Conservation (phyloP, 148 eudicot species). For the Rhododendron mucronatum region DNA sequence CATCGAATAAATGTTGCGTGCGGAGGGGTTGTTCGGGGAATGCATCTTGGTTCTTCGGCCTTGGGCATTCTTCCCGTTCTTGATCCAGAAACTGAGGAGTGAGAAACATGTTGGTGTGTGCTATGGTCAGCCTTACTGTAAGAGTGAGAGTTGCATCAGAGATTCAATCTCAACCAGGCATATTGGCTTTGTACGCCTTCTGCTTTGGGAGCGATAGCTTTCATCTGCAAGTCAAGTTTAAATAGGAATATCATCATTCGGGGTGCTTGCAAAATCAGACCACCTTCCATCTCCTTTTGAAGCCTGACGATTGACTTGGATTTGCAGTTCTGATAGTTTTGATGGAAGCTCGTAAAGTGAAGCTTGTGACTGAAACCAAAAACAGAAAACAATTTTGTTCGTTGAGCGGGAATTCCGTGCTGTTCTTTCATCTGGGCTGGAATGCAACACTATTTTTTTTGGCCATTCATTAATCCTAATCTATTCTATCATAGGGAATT, state of each 20-base stretch:
- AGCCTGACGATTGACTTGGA: background rate
- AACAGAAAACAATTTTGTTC: background rate
- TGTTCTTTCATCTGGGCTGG: background rate
- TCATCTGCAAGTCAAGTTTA: background rate
- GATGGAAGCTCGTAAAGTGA: background rate
- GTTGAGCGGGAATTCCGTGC: background rate
- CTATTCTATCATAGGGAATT: too few species aligned
- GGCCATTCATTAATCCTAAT: too few species aligned
- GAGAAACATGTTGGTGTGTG: constrained; percentile 7
- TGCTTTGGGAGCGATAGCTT: background rate
- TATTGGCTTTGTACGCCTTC: background rate
- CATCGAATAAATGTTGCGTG: constrained; percentile 58
- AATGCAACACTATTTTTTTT: background rate
- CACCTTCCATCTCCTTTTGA: background rate
- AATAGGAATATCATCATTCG: background rate
- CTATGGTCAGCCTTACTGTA: background rate
- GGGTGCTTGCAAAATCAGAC: background rate
- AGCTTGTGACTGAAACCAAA: background rate
- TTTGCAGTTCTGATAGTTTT: constrained; percentile 5
- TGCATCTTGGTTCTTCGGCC: constrained; percentile 90
- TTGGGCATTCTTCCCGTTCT: constrained; percentile 69
- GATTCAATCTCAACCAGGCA: background rate
- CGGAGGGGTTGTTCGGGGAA: constrained; percentile 77
- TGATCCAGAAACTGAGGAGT: constrained; percentile 60
- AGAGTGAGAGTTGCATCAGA: background rate